phyloP scores from a whole-genome alignment of 768 basidiomycete genomes.

The Amanita muscaria region DNA sequence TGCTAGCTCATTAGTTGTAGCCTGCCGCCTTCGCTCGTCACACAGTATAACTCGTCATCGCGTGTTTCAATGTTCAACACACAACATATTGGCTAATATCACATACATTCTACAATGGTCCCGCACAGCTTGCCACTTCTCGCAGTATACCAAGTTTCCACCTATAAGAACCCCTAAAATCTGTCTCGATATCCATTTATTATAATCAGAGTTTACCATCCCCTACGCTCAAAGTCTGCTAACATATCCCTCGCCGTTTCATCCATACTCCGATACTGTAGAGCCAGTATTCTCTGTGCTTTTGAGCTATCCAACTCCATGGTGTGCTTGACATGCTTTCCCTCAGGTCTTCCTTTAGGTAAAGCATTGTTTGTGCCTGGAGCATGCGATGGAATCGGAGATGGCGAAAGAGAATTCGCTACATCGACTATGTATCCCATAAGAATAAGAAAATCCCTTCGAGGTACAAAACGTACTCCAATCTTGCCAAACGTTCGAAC shows the following conservation, averaged over 20 bases:
- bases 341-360: background rate
- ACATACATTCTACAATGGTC: too few relatives aligned
- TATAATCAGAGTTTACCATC: conserved; percentile 14
- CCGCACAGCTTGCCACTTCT: too few relatives aligned
- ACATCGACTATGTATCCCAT: background rate
- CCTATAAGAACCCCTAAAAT: too few relatives aligned
- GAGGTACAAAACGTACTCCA: background rate
- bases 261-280: conserved; percentile 7
- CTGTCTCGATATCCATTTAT: too few relatives aligned
- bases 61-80: too few relatives aligned
- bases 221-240: conserved; percentile 1
- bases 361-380: background rate
- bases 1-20: too few relatives aligned
- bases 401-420: conserved; percentile 1
- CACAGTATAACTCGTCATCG: too few relatives aligned
- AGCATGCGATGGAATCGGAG: conserved; percentile 5
- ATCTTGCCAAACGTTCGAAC: conserved; percentile 1
- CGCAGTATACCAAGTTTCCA: too few relatives aligned
- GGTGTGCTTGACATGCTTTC: background rate
- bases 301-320: background rate
- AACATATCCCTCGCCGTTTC: conserved; percentile 3
- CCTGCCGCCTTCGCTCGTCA: too few relatives aligned
- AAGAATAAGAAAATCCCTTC: background rate
- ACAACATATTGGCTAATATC: too few relatives aligned
- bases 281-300: conserved; percentile 2